Base-by-base conservation (phyloP, 2,329 filamentous ascomycete species). In the Blumeriella jaapii region DNA sequence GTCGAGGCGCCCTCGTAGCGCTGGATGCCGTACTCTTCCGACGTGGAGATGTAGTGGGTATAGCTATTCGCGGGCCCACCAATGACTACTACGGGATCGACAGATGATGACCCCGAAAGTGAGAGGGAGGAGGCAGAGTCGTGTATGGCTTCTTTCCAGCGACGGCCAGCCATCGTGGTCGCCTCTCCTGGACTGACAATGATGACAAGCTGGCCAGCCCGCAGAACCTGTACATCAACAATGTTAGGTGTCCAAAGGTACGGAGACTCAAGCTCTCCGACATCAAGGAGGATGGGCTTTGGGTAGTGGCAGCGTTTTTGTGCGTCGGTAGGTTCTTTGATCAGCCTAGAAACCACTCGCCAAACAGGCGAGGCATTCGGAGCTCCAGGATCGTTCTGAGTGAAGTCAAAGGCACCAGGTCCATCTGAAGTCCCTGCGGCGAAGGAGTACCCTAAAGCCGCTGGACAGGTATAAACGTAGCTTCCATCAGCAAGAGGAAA, bases 1-100 rank as follows among this genome's bases (percentile, higher is more conserved):
- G 89, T 96, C 5, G 82, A 89, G 0, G 84, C 89, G n/a, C 87
- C 89, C 61, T 96, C 89, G 59, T 95, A 95, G 7, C 89, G 78
- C 61, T 95, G 89, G 29, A 91, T 65, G 9, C 63, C 61, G 56
- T 91, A 93, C 57, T 93, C 82, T 56, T 93, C 82, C 17, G 76
- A 70, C 0, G 85, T 83, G 6, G 76, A 53, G 44, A 82, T 79
- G 55, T 83, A 83, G 54, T 83, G 78, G 3, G 83, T 78, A 57
- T 96, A 96, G 39, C 74, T 86, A 56, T 96, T 96, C 32, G 85
- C 85, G 0, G 89, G 87, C 0, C 83, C 86, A 16, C 87, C 85
- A 1, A 95, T 65, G 1, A 94, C 81, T 3, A 93, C 84, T n/a
- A 84, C 54, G 0, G 82, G 80, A 1, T 76, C 65, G 0, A 64